phyloP scores from a whole-genome alignment of 139 green algal genomes.

The Nannochloris sp. region DNA sequence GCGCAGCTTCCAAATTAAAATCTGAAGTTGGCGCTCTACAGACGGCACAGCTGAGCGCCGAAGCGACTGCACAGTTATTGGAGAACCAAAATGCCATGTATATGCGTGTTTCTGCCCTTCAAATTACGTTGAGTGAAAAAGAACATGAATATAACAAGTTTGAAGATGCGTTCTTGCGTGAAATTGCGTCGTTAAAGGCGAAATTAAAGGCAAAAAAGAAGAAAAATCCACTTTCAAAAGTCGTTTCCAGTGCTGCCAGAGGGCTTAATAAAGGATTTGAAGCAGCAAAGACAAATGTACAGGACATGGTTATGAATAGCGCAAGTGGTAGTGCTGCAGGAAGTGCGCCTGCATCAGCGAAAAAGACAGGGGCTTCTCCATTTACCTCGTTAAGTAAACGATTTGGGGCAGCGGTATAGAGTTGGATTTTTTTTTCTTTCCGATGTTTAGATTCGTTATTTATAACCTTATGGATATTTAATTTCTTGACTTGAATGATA shows the following conservation, averaged over 20 bases:
- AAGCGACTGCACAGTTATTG: constrained; percentile 14
- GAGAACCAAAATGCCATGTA: constrained; percentile 28
- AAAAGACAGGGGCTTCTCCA: too few relatives aligned
- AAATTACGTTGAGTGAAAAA: constrained; percentile 8
- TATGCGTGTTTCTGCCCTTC: constrained; percentile 17
- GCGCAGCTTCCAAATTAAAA: constrained; percentile 10
- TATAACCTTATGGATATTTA: too few relatives aligned
- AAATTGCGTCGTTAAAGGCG: constrained; percentile 6
- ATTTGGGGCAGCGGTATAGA: too few relatives aligned
- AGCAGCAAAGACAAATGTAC: constrained; percentile 1
- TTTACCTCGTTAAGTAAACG: too few relatives aligned
- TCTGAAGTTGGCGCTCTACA: constrained; percentile 29
- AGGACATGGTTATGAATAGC: neutral
- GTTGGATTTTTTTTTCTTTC: too few relatives aligned
- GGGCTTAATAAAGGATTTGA: neutral
- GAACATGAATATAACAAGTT: constrained; percentile 7
- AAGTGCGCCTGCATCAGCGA: neutral
- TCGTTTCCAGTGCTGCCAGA: neutral
- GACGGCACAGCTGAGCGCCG: constrained; percentile 17
- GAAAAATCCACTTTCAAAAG: constrained; percentile 7
- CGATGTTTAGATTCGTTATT: too few relatives aligned
- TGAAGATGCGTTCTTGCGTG: neutral
- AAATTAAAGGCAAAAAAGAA: neutral
- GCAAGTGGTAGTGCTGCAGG: neutral
- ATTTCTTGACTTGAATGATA: too few relatives aligned